Base-by-base conservation (phyloP, 768 basidiomycete genomes). In the Mrakia blollopis region DNA sequence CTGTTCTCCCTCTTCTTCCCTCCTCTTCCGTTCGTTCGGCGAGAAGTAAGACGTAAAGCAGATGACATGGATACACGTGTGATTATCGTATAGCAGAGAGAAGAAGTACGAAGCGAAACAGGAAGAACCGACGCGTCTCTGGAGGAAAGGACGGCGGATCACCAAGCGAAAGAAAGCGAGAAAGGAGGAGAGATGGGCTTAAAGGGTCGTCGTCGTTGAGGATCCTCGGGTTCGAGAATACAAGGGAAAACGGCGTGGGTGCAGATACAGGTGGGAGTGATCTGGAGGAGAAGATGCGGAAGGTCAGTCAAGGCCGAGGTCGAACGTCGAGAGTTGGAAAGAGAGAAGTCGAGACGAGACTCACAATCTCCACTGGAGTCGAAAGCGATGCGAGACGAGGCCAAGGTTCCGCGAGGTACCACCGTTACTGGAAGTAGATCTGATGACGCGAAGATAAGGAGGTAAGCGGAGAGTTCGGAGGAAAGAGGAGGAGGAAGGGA, bases 401-500 rank as follows among this genome's bases (percentile, higher is more conserved):
- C 10, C 5, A 50, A 50, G 16, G 47, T 50, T 50, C 18, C 47
- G 47, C 47, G 18, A 21, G 32, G 62, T 35, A n/a, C n/a, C n/a
- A n/a, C n/a, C n/a, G n/a, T 63, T 32, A 76, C 39, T 73, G 72
- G 39, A 69, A 39, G 67, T 32, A 69, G 41, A 69, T 69, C 39
- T 69, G 67, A 37, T 25, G n/a, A 47, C 23, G 69, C 28, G 41
- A 35, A 30, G 37, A 14, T 28, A 30, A 21, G 41, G 57, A 23
- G 21, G 62, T 35, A 14, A 50, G 18, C 23, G 41, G 21, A 21
- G 41, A 10, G 6, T 10, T 8, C 2, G 39, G 60, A 30, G 5
- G 14, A 35, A 62, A 62, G 21, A 14, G n/a, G 11, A 35, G 9
- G n/a, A 35, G 28, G 63, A 25, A 37, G 10, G 62, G 47, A 41